Conservation (phyloP, 2,329 filamentous ascomycete genomes). For the Ophioceras dolichostomum region DNA sequence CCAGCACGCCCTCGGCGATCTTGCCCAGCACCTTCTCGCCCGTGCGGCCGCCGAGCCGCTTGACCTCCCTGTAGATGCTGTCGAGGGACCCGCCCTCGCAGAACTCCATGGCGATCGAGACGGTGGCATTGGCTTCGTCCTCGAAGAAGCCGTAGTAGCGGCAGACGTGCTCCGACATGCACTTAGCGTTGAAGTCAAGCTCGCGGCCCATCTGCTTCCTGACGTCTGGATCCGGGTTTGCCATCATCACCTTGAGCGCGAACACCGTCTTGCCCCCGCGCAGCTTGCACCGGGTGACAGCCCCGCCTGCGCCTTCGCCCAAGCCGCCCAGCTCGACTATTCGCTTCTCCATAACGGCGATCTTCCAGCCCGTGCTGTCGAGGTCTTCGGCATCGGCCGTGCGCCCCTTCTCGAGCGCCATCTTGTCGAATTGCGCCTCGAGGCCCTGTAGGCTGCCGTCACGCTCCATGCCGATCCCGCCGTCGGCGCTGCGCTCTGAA, state of each 20-base stretch:
- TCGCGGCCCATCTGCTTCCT: slow-evolving; percentile 98
- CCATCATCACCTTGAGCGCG: slow-evolving; percentile 97
- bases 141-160: slow-evolving; percentile 96
- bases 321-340: slow-evolving; percentile 82
- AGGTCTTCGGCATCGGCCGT: slow-evolving; percentile 86
- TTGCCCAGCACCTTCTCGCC: slow-evolving; percentile 97
- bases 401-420: slow-evolving; percentile 70
- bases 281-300: slow-evolving; percentile 81
- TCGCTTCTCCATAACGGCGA: slow-evolving; percentile 77
- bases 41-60: slow-evolving; percentile 84
- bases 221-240: slow-evolving; percentile 92
- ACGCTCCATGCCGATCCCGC: slow-evolving; percentile 65
- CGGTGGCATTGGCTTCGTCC: slow-evolving; percentile 89
- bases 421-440: slow-evolving; percentile 65
- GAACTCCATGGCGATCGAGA: slow-evolving; percentile 98
- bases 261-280: slow-evolving; percentile 91
- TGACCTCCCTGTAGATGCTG: slow-evolving; percentile 95
- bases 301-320: slow-evolving; percentile 90
- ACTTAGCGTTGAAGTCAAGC: slow-evolving; percentile 95
- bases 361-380: slow-evolving; percentile 90
- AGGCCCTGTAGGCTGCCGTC: slow-evolving; percentile 70
- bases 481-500: slow-evolving; percentile 69
- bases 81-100: slow-evolving; percentile 94
- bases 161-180: slow-evolving; percentile 91
- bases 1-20: slow-evolving; percentile 87